Evolutionary conservation across 2,329 filamentous ascomycete species (phyloP), one percentile per base, ranked within the genome.

Genomic region (Sarocladium kiliense): DNA sequence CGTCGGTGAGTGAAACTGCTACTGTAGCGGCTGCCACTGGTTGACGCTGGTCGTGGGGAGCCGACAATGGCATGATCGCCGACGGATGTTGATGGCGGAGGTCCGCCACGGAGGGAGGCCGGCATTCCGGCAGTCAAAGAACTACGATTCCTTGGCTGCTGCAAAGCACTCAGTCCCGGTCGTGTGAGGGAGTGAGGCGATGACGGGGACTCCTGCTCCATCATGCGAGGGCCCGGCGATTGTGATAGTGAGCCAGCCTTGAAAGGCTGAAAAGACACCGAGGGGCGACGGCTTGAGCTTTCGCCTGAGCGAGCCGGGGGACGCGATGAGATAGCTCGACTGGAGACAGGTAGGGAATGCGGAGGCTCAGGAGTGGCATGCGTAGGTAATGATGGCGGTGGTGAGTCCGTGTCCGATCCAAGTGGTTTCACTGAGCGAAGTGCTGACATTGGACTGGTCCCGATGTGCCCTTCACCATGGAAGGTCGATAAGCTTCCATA

Each of bases 241-340:
- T 89, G 91, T 2, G 92, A 96, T n/a, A 97, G 77, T 1, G 93
- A 95, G 11, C 93, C 93, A 14, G 92, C 90, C 71, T 99, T 99
- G 76, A 99, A 99, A 0, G 93, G 92, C 63, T 95, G 90, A 64
- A 97, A 96, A 1, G 90, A 95, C 21, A 96, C 83, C 0, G 91
- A 97, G 6, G 89, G 86, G 54, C 91, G 21, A 74, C 76, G 42
- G 88, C 77, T 19, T 86, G 70, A 14, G 71, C 72, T 51, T 76
- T 75, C 39, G 75, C 58, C 34, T 3, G 34, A 2, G 5, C 50
- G 50, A 7, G 18, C 7, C 1, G 69, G 61, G 12, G 70, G 71
- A 25, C 72, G 68, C 21, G 64, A 57, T 23, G 66, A 56, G 14
- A 64, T 60, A 5, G 60, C 56, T 16, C 69, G 64, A n/a, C 66